Conservation (phyloP, 495 filamentous ascomycete genomes). For the Chaetomium cochliodes region DNA sequence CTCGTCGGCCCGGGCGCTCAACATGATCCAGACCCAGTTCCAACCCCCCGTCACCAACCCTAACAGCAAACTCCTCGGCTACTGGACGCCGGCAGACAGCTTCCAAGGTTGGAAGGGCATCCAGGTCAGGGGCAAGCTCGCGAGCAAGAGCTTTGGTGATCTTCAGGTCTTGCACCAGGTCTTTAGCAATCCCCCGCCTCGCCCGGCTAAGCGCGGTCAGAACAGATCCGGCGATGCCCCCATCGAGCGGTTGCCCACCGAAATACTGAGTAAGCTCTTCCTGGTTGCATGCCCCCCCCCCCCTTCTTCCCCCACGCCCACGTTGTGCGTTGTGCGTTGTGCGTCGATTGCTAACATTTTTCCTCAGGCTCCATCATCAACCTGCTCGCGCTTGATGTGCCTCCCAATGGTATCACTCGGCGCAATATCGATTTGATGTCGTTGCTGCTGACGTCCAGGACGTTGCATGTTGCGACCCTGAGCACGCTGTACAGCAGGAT, state of each 20-base stretch:
- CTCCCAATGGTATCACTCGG: slow-evolving; percentile 71
- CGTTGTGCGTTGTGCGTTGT: not conserved
- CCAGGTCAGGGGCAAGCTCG: slow-evolving; percentile 59
- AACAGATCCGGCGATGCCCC: slow-evolving; percentile 42
- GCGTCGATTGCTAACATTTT: not conserved
- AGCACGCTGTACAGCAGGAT: slow-evolving; percentile 77
- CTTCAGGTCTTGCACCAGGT: slow-evolving; percentile 58
- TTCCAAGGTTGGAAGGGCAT: slow-evolving; percentile 74
- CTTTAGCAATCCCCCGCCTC: slow-evolving; percentile 47
- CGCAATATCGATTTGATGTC: slow-evolving; percentile 82
- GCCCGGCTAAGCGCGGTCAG: slow-evolving; percentile 31
- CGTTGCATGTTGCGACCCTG: slow-evolving; percentile 72
- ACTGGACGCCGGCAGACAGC: slow-evolving; percentile 69
- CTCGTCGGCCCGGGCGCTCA: slow-evolving; percentile 20
- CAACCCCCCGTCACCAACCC: slow-evolving; percentile 46
- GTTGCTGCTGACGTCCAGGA: slow-evolving; percentile 71
- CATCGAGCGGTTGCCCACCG: slow-evolving; percentile 67
- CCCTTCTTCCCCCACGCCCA: no score
- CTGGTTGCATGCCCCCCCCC: not conserved
- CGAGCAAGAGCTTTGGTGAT: slow-evolving; percentile 72
- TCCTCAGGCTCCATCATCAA: slow-evolving; percentile 70
- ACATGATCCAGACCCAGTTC: slow-evolving; percentile 53
- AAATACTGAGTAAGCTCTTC: slow-evolving; percentile 65
- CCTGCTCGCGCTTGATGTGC: slow-evolving; percentile 70
- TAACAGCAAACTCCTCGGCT: slow-evolving; percentile 52